These are phyloP conservation scores for Mycena kentingensis DNA, from an alignment of 768 basidiomycete species.

Conservation along the genomic window DNA sequence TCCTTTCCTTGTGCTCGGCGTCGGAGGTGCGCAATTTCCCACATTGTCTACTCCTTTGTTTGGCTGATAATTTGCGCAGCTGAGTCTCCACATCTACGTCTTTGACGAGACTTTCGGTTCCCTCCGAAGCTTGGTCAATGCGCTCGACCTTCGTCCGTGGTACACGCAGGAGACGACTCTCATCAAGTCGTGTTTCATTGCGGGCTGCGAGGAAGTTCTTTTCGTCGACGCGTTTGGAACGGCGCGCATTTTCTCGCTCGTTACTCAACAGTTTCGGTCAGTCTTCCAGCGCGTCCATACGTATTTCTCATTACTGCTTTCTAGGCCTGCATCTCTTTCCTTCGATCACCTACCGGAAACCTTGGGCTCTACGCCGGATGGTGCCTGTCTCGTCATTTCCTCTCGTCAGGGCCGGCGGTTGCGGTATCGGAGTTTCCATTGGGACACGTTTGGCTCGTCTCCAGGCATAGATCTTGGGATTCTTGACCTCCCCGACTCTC, in stretches of 20 bases:
- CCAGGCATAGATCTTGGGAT: slow-evolving; percentile 43
- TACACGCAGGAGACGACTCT: slow-evolving; percentile 36
- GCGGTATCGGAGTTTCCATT: slow-evolving; percentile 49
- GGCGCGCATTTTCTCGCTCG: slow-evolving; percentile 55
- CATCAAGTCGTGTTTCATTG: slow-evolving; percentile 43
- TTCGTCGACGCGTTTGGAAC: slow-evolving; percentile 46
- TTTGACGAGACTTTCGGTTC: slow-evolving; percentile 47
- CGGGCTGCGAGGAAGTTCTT: slow-evolving; percentile 53
- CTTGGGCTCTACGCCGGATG: slow-evolving; percentile 55
- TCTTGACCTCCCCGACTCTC: slow-evolving; percentile 34
- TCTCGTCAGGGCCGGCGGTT: slow-evolving; percentile 24
- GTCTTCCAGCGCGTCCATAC: slow-evolving; percentile 7
- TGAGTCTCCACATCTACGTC: slow-evolving; percentile 46
- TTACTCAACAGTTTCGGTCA: slow-evolving; percentile 57
- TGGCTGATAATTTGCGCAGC: slow-evolving; percentile 23
- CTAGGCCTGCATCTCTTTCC: slow-evolving; percentile 49
- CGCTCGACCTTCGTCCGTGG: slow-evolving; percentile 46
- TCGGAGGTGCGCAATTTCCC: slow-evolving; percentile 36
- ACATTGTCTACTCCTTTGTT: background rate
- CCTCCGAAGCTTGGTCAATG: slow-evolving; percentile 44
- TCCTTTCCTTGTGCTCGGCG: slow-evolving; percentile 47
- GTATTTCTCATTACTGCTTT: background rate
- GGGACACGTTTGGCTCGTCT: slow-evolving; percentile 56
- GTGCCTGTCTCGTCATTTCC: slow-evolving; percentile 49
- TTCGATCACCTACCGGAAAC: slow-evolving; percentile 36